phyloP scores from a whole-genome alignment of 179 eudicot genomes.

The Gypsophila paniculata region DNA sequence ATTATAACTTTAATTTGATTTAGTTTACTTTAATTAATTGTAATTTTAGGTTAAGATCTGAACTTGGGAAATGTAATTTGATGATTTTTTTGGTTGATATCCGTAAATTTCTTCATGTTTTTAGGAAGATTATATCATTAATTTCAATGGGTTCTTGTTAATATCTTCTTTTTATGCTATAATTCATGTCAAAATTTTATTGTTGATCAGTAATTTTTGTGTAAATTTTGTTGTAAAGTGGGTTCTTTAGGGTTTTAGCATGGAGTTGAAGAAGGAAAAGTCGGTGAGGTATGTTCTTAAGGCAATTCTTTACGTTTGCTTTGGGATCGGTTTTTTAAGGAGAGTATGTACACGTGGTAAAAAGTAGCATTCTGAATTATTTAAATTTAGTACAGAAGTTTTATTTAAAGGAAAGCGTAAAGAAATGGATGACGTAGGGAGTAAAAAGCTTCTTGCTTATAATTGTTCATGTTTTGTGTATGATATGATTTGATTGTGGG shows the following conservation, averaged over 20 bases:
- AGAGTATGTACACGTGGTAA: no score
- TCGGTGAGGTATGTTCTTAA: conserved; percentile 49
- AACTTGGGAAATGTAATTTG: not conserved
- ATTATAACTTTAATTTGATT: not conserved
- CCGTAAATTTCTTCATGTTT: not conserved
- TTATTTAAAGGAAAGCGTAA: no score
- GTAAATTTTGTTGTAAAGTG: conserved; percentile 18
- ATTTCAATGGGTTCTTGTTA: conserved; percentile 17
- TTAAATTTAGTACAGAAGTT: no score
- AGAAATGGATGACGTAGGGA: no score
- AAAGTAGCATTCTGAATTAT: no score
- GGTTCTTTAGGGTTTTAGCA: conserved; percentile 31
- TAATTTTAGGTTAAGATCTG: conserved; percentile 21
- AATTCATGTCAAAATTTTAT: not conserved
- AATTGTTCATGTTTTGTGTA: not conserved
- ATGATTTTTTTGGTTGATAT: not conserved
- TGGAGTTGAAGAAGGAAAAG: conserved; percentile 68
- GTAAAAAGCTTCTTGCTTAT: no score
- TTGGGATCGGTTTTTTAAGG: no score
- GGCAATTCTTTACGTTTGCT: no score
- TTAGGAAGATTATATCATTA: not conserved
- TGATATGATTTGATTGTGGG: conserved; percentile 12
- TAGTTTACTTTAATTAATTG: no score
- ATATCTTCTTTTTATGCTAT: not conserved
- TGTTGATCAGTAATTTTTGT: conserved; percentile 16